Evolutionary conservation across 2,329 filamentous ascomycete genomes (phyloP).

Genomic region (Tolypocladium album): DNA sequence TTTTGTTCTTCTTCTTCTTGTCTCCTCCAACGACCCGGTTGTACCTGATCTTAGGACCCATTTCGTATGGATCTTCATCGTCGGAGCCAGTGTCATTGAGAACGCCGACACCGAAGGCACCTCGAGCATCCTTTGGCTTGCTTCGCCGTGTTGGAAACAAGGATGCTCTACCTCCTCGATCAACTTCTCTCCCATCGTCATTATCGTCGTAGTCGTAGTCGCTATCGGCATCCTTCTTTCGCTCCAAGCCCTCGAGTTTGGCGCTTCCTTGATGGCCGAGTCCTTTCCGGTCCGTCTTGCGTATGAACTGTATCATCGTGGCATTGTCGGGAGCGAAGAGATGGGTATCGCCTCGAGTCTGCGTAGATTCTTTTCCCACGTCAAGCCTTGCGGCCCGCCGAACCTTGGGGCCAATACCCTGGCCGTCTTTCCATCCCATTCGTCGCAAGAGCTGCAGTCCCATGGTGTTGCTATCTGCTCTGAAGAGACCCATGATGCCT

Average conservation of each 20-base stretch:
- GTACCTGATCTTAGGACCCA: constrained; percentile 84
- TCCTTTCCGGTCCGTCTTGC: constrained; percentile 60
- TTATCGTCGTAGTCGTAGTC: constrained; percentile 17
- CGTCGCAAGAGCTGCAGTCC: constrained; percentile 73
- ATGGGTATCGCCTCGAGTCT: constrained; percentile 40
- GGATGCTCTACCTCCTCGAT: constrained; percentile 4
- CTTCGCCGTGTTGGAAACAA: constrained; percentile 26
- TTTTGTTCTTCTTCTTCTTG: constrained; percentile 62
- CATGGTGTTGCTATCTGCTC: constrained; percentile 68
- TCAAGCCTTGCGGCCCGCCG: constrained; percentile 61
- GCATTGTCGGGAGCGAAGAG: constrained; percentile 81
- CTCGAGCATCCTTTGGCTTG: constrained; percentile 39
- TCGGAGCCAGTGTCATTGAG: constrained; percentile 91
- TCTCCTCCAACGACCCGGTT: constrained; percentile 72
- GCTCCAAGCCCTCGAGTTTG: constrained; percentile 31
- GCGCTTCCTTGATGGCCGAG: constrained; percentile 55
- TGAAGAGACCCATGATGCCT: constrained; percentile 61
- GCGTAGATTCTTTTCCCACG: constrained; percentile 24
- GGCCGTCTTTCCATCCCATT: constrained; percentile 95
- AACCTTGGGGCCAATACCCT: constrained; percentile 84
- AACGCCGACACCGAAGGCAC: constrained; percentile 78
- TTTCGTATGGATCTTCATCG: constrained; percentile 87
- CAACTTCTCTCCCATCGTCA: constrained; percentile 21
- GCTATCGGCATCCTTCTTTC: constrained; percentile 26
- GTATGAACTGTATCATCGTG: constrained; percentile 52